A percentile compares a stretch with the other conserved stretches of the same genome.
Evolutionary conservation across 805 yeast species (phyloP).

Genomic region (Spencermartinsiella europaea): DNA sequence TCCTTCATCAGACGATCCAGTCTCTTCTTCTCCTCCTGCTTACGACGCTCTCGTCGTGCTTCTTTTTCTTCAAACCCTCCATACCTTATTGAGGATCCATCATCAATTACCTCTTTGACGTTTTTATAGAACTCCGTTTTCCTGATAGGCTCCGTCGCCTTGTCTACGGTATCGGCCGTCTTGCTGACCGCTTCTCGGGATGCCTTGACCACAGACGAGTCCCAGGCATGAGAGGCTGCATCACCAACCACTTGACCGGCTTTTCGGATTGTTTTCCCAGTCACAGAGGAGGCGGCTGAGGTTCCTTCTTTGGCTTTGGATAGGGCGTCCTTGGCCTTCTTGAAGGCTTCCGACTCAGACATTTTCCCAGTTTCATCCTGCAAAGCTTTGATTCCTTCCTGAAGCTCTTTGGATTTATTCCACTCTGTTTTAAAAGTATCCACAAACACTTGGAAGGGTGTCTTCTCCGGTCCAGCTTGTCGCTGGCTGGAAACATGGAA

Average conservation of each 20-base stretch:
- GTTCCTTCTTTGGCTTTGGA: conserved; percentile 72
- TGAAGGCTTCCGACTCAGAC: conserved; percentile 91
- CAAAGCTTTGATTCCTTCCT: conserved; percentile 86
- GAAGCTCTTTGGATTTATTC: conserved; percentile 83
- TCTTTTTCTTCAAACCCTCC: conserved; percentile 91
- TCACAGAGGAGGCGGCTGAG: conserved; percentile 43
- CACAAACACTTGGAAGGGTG: conserved; percentile 84
- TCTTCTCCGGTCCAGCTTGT: conserved; percentile 20
- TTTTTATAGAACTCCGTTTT: conserved; percentile 86
- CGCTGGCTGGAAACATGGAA: not conserved
- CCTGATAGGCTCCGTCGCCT: conserved; percentile 87
- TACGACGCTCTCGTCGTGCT: conserved; percentile 68
- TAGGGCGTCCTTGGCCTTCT: conserved; percentile 87
- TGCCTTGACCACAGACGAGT: conserved; percentile 82
- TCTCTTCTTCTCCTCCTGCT: conserved; percentile 32
- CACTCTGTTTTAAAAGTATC: conserved; percentile 90
- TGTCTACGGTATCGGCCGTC: conserved; percentile 79
- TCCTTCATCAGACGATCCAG: conserved; percentile 33
- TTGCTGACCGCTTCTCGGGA: conserved; percentile 80
- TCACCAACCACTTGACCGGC: conserved; percentile 94
- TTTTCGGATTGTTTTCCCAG: conserved; percentile 69
- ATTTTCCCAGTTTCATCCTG: conserved; percentile 94
- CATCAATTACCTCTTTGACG: conserved; percentile 81
- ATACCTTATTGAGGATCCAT: conserved; percentile 80
- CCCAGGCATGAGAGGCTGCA: conserved; percentile 92